Base-by-base conservation (phyloP, 2,329 filamentous ascomycete genomes). In the Paecilomyces sp. region DNA sequence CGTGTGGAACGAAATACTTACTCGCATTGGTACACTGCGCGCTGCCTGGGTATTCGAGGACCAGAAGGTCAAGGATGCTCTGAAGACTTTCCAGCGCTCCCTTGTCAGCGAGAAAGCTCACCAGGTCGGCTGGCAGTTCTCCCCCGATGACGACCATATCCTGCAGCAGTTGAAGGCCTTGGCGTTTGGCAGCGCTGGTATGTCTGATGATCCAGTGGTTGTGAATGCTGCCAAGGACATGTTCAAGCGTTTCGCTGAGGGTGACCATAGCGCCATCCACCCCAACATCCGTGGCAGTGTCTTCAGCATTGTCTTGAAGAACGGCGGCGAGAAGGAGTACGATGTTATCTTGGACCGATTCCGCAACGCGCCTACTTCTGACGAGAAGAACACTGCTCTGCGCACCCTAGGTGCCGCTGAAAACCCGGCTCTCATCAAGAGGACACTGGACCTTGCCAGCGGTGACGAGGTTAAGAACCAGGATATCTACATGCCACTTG, bases 121-220 rank as follows among this genome's bases (percentile, higher is more conserved):
- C 73, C 85, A 92, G 71, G 78, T 95, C 53, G 93, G 93, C 61
- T 97, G 93, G 93, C 79, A 85, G 13, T 96, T 97, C 76, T 88
- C 85, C 30, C 89, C 92, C 28, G 83, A 83, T 3, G 93, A 97
- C 68, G 91, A 89, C 56, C 92, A 97, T 72, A 88, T 97, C 65
- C 83, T 92, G 73, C 92, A 96, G 75, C 92, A 97, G 73, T 95
- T 96, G 83, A 97, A 97, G 81, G 87, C 87, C 13, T 84, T 97
- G 72, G 84, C 97, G 73, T 97, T 97, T 72, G 89, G 90, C 62
- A 85, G 83, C 66, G 91, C 93, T 56, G 93, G 92, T 60, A 80
- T 91, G 65, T 84, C 87, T 54, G 92, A 91, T 34, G 93, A 97
- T 68, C 80, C 92, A 68, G 81, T 83, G 65, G 85, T 96, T 62